Evolutionary conservation across 805 yeast genomes (phyloP).

Genomic region (Candida ovalis): DNA sequence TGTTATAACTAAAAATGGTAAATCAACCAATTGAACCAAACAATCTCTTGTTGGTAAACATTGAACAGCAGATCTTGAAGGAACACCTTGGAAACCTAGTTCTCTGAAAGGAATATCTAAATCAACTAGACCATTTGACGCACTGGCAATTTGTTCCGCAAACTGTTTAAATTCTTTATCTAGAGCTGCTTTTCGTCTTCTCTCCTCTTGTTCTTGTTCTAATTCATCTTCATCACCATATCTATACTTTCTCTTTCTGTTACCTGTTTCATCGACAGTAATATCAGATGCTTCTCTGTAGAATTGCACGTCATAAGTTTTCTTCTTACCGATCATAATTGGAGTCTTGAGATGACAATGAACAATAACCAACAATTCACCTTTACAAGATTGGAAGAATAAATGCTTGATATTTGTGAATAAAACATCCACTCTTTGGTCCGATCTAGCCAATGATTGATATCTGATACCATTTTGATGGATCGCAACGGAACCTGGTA

Average conservation of each 20-base stretch:
- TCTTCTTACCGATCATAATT: constrained; percentile 91
- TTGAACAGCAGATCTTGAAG: constrained; percentile 87
- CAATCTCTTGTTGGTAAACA: constrained; percentile 98
- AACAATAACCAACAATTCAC: constrained; percentile 86
- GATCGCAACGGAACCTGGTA: constrained; percentile 83
- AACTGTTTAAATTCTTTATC: constrained; percentile 89
- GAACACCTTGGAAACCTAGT: constrained; percentile 96
- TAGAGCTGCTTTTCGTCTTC: constrained; percentile 82
- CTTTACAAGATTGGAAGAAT: constrained; percentile 94
- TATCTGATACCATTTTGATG: constrained; percentile 96
- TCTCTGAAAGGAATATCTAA: constrained; percentile 95
- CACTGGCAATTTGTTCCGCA: constrained; percentile 87
- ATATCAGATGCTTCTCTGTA: constrained; percentile 96
- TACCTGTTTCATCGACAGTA: constrained; percentile 96
- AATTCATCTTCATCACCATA: constrained; percentile 98
- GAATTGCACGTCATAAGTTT: constrained; percentile 92
- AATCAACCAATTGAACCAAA: constrained; percentile 87
- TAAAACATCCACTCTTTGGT: constrained; percentile 81
- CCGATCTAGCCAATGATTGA: constrained; percentile 79
- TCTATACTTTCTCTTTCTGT: constrained; percentile 76
- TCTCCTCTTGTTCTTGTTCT: constrained; percentile 97
- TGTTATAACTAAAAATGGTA: constrained; percentile 91
- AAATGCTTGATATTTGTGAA: constrained; percentile 90
- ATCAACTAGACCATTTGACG: constrained; percentile 77
- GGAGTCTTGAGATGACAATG: constrained; percentile 93